These are phyloP conservation scores for Globisporangium spiculum DNA, from an alignment of 352 stramenopile species.

Conservation along the genomic window DNA sequence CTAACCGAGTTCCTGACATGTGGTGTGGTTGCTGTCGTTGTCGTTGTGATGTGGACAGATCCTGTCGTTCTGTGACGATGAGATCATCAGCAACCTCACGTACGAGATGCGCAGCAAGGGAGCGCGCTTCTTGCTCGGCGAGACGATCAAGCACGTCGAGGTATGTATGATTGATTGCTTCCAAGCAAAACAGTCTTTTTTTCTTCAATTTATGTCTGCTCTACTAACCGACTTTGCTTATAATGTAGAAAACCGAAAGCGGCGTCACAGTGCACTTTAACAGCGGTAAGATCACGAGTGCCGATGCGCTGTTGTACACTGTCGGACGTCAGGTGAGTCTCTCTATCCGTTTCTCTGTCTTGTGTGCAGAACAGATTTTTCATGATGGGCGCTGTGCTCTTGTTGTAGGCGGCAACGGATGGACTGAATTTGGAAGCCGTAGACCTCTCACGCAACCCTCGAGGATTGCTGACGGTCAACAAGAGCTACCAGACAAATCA, in stretches of 20 bases:
- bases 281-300: constrained; percentile 67
- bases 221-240: neutral
- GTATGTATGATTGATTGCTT: constrained; percentile 18
- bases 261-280: constrained; percentile 74
- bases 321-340: constrained; percentile 58
- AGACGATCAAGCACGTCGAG: constrained; percentile 75
- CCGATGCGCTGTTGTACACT: constrained; percentile 79
- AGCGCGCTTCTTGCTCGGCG: constrained; percentile 78
- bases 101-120: constrained; percentile 90
- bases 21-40: neutral
- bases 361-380: neutral
- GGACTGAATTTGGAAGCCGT: constrained; percentile 82
- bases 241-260: constrained; percentile 36
- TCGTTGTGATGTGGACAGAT: constrained; percentile 26
- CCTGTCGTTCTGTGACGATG: constrained; percentile 79
- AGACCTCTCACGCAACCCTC: constrained; percentile 69
- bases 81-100: constrained; percentile 86
- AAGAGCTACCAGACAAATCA: constrained; percentile 86
- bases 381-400: neutral
- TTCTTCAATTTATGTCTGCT: neutral
- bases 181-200: no score
- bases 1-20: neutral
- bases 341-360: neutral
- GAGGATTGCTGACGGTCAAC: constrained; percentile 84
- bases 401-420: constrained; percentile 57